These are phyloP conservation scores for Suillus cothurnatus DNA, from an alignment of 768 basidiomycete genomes.

Conservation along the genomic window DNA sequence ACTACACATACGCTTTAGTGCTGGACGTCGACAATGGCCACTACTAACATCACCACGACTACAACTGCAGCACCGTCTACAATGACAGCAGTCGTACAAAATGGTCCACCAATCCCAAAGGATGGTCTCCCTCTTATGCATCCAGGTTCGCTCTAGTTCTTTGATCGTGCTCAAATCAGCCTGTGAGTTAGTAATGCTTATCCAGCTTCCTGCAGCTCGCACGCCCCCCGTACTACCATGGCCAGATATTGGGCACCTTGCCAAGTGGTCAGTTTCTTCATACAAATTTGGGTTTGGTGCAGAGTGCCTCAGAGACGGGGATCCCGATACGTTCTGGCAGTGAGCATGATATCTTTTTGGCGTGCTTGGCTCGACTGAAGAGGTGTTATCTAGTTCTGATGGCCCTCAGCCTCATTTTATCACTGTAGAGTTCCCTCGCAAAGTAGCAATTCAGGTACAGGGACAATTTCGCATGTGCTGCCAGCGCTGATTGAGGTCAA, in stretches of 20 bases:
- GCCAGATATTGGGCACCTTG: conserved; percentile 87
- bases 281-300: conserved; percentile 97
- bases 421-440: conserved; percentile 89
- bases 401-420: conserved; percentile 98
- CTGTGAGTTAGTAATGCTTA: neutral
- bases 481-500: neutral
- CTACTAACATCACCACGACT: neutral
- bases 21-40: conserved; percentile 2
- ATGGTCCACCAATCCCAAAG: conserved; percentile 22
- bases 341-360: conserved; percentile 43
- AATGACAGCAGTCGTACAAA: neutral
- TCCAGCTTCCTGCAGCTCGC: conserved; percentile 27
- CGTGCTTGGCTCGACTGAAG: neutral
- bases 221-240: conserved; percentile 58
- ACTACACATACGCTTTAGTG: neutral
- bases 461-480: conserved; percentile 6
- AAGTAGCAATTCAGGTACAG: conserved; percentile 82
- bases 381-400: conserved; percentile 61
- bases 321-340: conserved; percentile 98
- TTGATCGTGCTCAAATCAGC: neutral
- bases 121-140: conserved; percentile 44
- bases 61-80: conserved; percentile 6
- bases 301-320: conserved; percentile 85
- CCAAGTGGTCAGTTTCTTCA: conserved; percentile 95
- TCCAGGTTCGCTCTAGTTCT: conserved; percentile 30